Conservation (phyloP, 768 basidiomycete genomes). For the Gloeopeniophorella convolvens region DNA sequence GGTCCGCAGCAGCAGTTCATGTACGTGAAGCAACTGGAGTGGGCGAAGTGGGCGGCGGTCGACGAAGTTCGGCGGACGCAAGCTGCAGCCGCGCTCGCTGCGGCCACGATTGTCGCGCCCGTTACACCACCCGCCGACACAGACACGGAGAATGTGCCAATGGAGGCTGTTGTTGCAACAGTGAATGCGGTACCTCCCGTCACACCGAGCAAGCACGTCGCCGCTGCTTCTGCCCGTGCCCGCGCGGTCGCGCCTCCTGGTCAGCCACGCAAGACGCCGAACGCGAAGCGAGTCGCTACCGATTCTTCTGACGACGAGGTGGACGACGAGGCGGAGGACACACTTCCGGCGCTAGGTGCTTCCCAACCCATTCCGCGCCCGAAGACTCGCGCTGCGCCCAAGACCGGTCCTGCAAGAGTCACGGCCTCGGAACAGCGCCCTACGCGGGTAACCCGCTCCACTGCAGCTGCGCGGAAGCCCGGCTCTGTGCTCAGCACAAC, state of each 20-base stretch:
- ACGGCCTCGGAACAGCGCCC: conserved; percentile 69
- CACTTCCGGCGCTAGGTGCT: conserved; percentile 54
- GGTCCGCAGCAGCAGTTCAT: conserved; percentile 93
- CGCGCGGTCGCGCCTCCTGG: conserved; percentile 69
- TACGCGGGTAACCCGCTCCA: conserved; percentile 66
- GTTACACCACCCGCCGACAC: conserved; percentile 76
- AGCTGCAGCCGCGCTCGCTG: conserved; percentile 30
- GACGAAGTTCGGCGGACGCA: conserved; percentile 65
- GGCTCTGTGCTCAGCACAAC: conserved; percentile 20
- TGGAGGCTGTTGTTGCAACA: conserved; percentile 21
- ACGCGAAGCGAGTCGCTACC: conserved; percentile 59
- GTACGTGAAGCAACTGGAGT: conserved; percentile 90
- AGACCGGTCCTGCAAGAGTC: conserved; percentile 35
- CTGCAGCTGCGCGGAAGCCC: conserved; percentile 34
- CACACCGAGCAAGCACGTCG: conserved; percentile 74
- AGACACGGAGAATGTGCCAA: conserved; percentile 46
- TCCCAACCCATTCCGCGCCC: conserved; percentile 33
- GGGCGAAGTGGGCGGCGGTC: conserved; percentile 87
- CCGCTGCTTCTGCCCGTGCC: conserved; percentile 62
- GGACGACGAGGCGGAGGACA: conserved; percentile 51
- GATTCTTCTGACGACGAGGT: conserved; percentile 63
- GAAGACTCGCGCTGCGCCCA: conserved; percentile 29
- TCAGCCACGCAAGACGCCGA: conserved; percentile 84
- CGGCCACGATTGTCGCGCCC: conserved; percentile 54
- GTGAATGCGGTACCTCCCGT: conserved; percentile 53